phyloP scores from a whole-genome alignment of 2,329 filamentous ascomycete species.

The Macroventuria anomochaeta region DNA sequence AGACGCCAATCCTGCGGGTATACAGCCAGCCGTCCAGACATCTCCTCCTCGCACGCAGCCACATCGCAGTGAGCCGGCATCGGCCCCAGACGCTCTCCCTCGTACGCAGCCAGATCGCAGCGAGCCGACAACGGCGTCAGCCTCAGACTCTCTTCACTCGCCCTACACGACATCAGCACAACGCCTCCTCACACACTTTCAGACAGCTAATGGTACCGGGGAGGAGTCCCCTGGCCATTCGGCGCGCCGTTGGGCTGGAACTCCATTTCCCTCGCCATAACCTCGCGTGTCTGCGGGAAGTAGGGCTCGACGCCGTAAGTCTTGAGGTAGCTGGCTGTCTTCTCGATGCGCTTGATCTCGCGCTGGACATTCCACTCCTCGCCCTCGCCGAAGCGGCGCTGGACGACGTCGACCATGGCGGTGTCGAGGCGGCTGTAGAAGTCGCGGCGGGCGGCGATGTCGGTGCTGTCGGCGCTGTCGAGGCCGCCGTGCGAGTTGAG shows the following conservation, averaged over 20 bases:
- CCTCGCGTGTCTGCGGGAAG: conserved; percentile 59
- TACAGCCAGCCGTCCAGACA: no score
- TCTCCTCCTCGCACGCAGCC: no score
- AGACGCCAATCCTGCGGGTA: no score
- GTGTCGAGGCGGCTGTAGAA: conserved; percentile 59
- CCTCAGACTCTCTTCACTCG: neutral
- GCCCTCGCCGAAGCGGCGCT: conserved; percentile 57
- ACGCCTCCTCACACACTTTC: conserved; percentile 18
- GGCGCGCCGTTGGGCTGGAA: conserved; percentile 38
- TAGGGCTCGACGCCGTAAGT: conserved; percentile 62
- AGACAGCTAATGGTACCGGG: conserved; percentile 43
- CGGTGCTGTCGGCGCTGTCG: conserved; percentile 56
- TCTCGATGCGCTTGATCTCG: conserved; percentile 63
- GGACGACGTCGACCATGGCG: conserved; percentile 61
- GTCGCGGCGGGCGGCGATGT: conserved; percentile 56
- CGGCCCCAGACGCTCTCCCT: no score
- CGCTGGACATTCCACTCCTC: conserved; percentile 60
- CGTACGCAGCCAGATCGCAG: no score
- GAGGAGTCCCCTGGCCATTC: conserved; percentile 42
- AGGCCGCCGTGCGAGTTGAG: conserved; percentile 62
- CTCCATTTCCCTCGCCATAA: conserved; percentile 54
- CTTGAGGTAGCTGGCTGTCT: conserved; percentile 59
- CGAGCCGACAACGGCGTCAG: neutral
- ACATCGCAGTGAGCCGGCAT: no score
- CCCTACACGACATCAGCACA: conserved; percentile 20